Conservation (phyloP, 1,139 yeast species). For the Suhomyces guaymorum region DNA sequence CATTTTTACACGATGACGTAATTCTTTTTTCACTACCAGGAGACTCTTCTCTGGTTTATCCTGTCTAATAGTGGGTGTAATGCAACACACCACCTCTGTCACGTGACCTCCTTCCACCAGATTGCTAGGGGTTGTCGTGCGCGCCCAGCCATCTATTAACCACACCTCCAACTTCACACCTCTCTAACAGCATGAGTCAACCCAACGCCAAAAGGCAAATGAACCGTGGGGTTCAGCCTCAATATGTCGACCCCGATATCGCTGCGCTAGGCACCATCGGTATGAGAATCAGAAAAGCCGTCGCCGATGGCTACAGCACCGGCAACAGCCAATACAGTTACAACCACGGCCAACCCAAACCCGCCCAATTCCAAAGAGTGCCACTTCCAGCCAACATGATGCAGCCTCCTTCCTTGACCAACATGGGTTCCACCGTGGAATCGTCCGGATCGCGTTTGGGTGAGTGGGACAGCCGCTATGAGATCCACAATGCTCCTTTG, state of each 20-base stretch:
- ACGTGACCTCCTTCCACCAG: no score
- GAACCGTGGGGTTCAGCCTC: constrained; percentile 17
- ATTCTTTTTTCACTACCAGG: no score
- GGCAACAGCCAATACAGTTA: constrained; percentile 7
- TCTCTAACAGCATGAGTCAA: constrained; percentile 6
- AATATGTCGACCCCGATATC: constrained; percentile 23
- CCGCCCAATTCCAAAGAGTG: constrained; percentile 35
- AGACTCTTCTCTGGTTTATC: no score
- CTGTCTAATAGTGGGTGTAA: no score
- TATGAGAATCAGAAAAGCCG: constrained; percentile 70
- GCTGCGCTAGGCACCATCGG: constrained; percentile 56
- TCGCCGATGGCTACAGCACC: constrained; percentile 58
- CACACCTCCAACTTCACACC: neutral
- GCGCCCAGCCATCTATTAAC: neutral
- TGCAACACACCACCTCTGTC: no score
- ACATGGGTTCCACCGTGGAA: constrained; percentile 42
- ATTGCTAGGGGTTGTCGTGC: no score
- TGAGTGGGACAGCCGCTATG: constrained; percentile 44
- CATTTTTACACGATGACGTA: no score
- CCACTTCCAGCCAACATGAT: constrained; percentile 52
- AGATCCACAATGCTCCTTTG: constrained; percentile 16
- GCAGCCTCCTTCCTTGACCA: constrained; percentile 44
- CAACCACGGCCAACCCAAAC: constrained; percentile 1
- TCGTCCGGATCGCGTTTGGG: constrained; percentile 44
- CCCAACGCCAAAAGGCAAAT: constrained; percentile 23